A percentile compares a stretch with the other conserved stretches of the same genome.
phyloP scores from a whole-genome alignment of 768 basidiomycete species.

The Mycena filopes region DNA sequence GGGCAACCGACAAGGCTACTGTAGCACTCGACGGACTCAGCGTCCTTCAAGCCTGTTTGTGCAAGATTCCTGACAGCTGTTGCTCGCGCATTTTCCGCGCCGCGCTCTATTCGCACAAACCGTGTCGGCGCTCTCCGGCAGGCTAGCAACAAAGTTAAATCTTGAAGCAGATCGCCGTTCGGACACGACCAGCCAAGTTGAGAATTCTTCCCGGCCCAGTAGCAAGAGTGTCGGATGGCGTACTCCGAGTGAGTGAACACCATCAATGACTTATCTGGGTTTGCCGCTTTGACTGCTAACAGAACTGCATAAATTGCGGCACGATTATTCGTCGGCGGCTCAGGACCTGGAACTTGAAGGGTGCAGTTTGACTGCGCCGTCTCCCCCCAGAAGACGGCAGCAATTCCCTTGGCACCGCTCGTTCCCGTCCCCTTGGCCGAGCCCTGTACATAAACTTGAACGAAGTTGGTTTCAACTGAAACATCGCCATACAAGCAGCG shows the following conservation, averaged over 20 bases:
- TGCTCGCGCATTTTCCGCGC: background rate
- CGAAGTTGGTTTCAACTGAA: background rate
- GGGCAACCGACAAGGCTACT: background rate
- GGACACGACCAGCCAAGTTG: slow-evolving; percentile 1
- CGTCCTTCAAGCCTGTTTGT: background rate
- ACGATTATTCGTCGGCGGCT: background rate
- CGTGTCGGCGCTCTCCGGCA: slow-evolving; percentile 1
- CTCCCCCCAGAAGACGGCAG: slow-evolving; percentile 11
- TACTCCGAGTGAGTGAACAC: slow-evolving; percentile 2
- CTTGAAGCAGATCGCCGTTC: slow-evolving; percentile 1
- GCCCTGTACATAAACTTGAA: slow-evolving; percentile 6
- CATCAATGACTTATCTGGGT: slow-evolving; percentile 2
- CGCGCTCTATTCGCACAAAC: background rate
- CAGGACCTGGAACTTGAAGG: background rate
- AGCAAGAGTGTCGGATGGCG: slow-evolving; percentile 2
- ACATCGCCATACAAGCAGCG: background rate
- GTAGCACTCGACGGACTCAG: background rate
- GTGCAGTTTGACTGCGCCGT: background rate
- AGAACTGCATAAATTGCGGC: slow-evolving; percentile 8
- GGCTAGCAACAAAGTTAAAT: background rate
- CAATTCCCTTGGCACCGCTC: background rate
- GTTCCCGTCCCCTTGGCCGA: background rate
- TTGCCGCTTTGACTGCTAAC: background rate
- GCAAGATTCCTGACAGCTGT: background rate
- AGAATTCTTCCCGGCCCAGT: slow-evolving; percentile 8